A percentile compares a stretch with the other conserved stretches of the same genome.
Conservation (phyloP, 345 rosid species). For the Theobroma cacao region DNA sequence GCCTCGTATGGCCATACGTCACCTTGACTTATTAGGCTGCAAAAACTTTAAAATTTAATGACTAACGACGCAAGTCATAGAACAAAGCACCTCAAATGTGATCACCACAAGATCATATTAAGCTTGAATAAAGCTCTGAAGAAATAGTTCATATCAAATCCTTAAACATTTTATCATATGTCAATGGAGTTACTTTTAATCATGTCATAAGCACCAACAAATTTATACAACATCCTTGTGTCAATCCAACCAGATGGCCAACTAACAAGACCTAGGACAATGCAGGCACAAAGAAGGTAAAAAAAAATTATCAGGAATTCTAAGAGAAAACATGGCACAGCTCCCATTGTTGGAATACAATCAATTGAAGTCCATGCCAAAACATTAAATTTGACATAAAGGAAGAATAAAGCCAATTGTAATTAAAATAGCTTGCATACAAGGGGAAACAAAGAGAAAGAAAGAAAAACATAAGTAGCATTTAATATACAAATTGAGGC, state of each 20-base stretch:
- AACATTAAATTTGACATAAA: constrained; percentile 2
- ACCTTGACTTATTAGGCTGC: neutral
- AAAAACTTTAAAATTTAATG: neutral
- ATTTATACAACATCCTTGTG: neutral
- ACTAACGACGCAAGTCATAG: neutral
- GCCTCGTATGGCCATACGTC: neutral
- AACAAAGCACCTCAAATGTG: neutral
- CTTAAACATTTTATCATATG: constrained; percentile 1
- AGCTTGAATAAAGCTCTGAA: neutral
- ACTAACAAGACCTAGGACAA: neutral
- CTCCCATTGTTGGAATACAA: neutral
- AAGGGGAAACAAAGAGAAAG: neutral
- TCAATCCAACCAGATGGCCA: neutral
- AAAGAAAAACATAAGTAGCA: neutral
- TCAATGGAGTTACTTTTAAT: neutral
- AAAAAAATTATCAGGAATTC: neutral
- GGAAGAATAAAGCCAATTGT: neutral
- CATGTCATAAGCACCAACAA: neutral
- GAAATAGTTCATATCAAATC: neutral
- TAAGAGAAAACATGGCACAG: neutral
- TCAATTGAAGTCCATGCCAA: neutral
- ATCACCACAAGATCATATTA: neutral
- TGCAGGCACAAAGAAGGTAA: neutral
- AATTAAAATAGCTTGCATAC: neutral
- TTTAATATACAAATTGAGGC: neutral